Evolutionary conservation across 768 basidiomycete species (phyloP).

Genomic region (Glaciozyma antarctica): DNA sequence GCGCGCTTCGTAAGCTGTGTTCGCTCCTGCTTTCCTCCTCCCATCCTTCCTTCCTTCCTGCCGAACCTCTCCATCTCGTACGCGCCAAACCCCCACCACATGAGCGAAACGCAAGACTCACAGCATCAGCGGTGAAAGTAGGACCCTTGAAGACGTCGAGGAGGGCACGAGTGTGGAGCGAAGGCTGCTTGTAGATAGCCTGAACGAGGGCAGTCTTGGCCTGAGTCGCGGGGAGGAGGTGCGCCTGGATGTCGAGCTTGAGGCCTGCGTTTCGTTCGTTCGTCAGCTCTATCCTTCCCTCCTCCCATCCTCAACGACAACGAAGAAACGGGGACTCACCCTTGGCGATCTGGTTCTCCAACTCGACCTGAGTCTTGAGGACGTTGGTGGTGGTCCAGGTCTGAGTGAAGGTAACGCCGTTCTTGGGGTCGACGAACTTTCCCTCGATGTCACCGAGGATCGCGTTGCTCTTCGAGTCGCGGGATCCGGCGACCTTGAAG

Average conservation of each 20-base stretch:
- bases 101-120: constrained; percentile 15
- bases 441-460: constrained; percentile 90
- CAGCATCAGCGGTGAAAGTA: constrained; percentile 91
- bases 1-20: background rate
- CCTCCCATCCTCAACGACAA: no score
- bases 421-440: constrained; percentile 81
- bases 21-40: no score
- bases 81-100: no score
- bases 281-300: no score
- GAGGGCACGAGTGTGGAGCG: constrained; percentile 78
- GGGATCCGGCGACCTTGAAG: constrained; percentile 84
- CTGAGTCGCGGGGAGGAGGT: constrained; percentile 76
- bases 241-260: constrained; percentile 81
- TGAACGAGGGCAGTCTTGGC: constrained; percentile 72
- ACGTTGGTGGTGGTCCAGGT: constrained; percentile 91
- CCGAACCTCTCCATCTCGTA: no score
- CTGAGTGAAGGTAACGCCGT: constrained; percentile 88
- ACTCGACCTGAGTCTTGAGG: constrained; percentile 81
- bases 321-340: constrained; percentile 39
- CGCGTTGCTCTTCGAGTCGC: constrained; percentile 59
- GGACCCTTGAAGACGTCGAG: constrained; percentile 97
- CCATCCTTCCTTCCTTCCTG: no score
- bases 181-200: constrained; percentile 88
- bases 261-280: constrained; percentile 45
- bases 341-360: constrained; percentile 94